Base-by-base conservation (phyloP, 2,329 filamentous ascomycete species). In the Apiospora aurea region DNA sequence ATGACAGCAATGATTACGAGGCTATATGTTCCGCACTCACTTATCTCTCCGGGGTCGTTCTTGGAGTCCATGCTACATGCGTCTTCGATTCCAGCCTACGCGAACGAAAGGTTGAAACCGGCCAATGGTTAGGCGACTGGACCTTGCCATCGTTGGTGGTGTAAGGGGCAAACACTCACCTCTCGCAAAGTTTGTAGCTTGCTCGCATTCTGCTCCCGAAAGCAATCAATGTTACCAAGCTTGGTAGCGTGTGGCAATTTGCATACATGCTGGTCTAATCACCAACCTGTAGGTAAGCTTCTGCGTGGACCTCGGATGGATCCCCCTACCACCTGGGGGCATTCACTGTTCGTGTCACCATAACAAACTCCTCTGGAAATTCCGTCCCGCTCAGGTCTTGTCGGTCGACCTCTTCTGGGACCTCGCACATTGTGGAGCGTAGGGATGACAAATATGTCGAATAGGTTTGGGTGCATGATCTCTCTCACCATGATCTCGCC, bases 221-320 rank as follows among this genome's bases (percentile, higher is more conserved):
- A 41, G 10, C 57, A 41, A 38, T 29, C 18, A 38, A 64, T 38
- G 57, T 41, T 41, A 64, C 29, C 34, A 41, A 41, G 34, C 34
- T 41, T 61, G 34, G 53, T n/a, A 21, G 41, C 18, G 8, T 21
- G 21, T 64, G 34, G 57, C 57, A 61, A 41, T 41, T 29, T 64
- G 57, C 57, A 64, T 38, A 24, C 34, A 41, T 64, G 57, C 57
- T 64, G 57, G 57, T 41, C 16, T 38, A 38, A 8, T 41, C 29
- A 29, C 57, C 57, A 8, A 14, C 8, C 10, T 43, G 41, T 64
- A 64, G 57, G 41, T 41, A 64, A 64, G 34, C 57, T 64, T 41
- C 16, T n/a, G 57, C 57, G 34, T 64, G 57, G n/a, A 41, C 57
- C 57, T 64, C 57, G 57, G 57, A 64, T 64, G 57, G 16, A 24